These are phyloP conservation scores for Colletotrichum phormii DNA, from an alignment of 2,329 filamentous ascomycete species.

Conservation along the genomic window DNA sequence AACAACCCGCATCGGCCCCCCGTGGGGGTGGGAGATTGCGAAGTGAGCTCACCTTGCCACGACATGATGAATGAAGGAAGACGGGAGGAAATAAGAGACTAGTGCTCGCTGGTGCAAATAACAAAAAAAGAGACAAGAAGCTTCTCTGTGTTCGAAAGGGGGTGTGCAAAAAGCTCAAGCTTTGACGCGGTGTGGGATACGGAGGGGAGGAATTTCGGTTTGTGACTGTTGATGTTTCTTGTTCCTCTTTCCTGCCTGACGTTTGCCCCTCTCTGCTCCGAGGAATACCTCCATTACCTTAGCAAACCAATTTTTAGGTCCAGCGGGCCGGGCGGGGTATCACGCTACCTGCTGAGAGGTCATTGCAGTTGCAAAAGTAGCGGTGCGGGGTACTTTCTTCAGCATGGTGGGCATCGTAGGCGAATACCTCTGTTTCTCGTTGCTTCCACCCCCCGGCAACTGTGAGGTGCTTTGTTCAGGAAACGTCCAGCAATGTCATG, in stretches of 20 bases:
- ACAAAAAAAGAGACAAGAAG: constrained; percentile 31
- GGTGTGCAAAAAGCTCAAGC: constrained; percentile 22
- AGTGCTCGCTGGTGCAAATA: constrained; percentile 35
- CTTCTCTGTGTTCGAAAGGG: constrained; percentile 31
- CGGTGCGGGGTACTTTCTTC: constrained; percentile 34
- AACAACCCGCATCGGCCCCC: constrained; percentile 1
- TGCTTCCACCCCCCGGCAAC: constrained; percentile 31
- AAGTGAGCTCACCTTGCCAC: constrained; percentile 73
- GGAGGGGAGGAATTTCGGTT: constrained; percentile 24
- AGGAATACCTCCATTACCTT: constrained; percentile 26
- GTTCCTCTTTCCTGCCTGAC: constrained; percentile 34
- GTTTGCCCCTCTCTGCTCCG: constrained; percentile 24
- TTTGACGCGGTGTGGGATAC: constrained; percentile 37
- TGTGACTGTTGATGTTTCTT: constrained; percentile 36
- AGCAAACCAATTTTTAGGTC: constrained; percentile 28
- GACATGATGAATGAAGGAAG: constrained; percentile 66
- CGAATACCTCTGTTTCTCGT: constrained; percentile 31
- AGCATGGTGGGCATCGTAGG: constrained; percentile 18
- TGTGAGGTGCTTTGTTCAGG: constrained; percentile 24
- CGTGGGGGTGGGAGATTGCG: constrained; percentile 24
- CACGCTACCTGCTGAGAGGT: constrained; percentile 27
- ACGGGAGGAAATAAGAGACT: constrained; percentile 23
- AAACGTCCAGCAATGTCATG: constrained; percentile 17
- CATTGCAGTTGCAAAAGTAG: constrained; percentile 19
- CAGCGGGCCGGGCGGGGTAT: constrained; percentile 35